These are phyloP conservation scores for Nemania sp. DNA, from an alignment of 2,329 filamentous ascomycete genomes.

Conservation along the genomic window DNA sequence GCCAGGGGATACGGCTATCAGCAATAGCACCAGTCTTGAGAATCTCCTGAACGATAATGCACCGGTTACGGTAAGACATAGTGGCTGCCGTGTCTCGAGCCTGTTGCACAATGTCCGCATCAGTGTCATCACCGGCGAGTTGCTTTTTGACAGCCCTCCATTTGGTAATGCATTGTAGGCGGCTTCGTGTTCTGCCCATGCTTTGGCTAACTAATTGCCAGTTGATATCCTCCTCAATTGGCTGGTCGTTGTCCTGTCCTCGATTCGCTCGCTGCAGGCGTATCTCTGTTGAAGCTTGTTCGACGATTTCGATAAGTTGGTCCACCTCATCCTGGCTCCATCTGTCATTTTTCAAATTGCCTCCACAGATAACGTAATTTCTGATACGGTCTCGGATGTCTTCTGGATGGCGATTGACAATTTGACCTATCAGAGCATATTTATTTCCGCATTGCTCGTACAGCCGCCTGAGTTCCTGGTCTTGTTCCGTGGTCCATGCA, in stretches of 20 bases:
- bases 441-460: slow-evolving; percentile 63
- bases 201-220: slow-evolving; percentile 73
- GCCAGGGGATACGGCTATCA: slow-evolving; percentile 51
- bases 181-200: slow-evolving; percentile 71
- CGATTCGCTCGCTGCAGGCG: slow-evolving; percentile 52
- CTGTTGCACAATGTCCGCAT: slow-evolving; percentile 45
- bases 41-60: slow-evolving; percentile 45
- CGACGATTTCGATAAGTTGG: slow-evolving; percentile 64
- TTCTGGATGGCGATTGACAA: slow-evolving; percentile 72
- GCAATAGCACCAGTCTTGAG: slow-evolving; percentile 40
- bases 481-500: slow-evolving; percentile 69
- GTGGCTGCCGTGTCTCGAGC: slow-evolving; percentile 46
- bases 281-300: slow-evolving; percentile 63
- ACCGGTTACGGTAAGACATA: slow-evolving; percentile 47
- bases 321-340: slow-evolving; percentile 74
- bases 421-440: slow-evolving; percentile 72
- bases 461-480: slow-evolving; percentile 63
- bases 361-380: slow-evolving; percentile 72
- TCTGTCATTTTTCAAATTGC: slow-evolving; percentile 61
- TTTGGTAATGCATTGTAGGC: slow-evolving; percentile 76
- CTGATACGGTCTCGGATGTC: slow-evolving; percentile 78
- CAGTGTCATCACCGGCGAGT: slow-evolving; percentile 42
- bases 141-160: slow-evolving; percentile 64
- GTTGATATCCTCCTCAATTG: slow-evolving; percentile 68
- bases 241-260: slow-evolving; percentile 51